Base-by-base conservation (phyloP, 345 rosid species). In the Erysimum cheiranthoides region DNA sequence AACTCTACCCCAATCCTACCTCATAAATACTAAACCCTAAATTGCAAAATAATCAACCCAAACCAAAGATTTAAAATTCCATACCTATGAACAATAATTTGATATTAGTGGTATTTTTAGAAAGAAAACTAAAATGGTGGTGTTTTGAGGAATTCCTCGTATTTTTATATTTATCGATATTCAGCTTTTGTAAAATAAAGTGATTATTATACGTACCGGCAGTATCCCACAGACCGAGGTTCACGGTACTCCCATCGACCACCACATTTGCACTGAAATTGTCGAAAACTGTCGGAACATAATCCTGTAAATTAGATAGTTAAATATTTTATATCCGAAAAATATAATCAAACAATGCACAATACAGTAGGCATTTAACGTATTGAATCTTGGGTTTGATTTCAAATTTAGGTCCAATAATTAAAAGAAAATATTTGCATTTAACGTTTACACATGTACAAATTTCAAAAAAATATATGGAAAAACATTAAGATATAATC, bases 251-350 rank as follows among this genome's bases (percentile, higher is more conserved):
- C 13, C 96, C 96, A 84, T 93, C 94, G 51, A 86, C 98, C 73
- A 84, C 74, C 54, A 90, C 94, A 80, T 93, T 93, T n/a, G 98
- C 96, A 79, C 96, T 93, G 78, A 93, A 93, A 78, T 93, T 90
- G 76, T 93, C 98, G 82, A 93, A 93, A 18, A 88, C 93, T 53
- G 93, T 88, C 2, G 93, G 93, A 56, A 88, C 90, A 80, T 88
- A 85, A 76, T 86, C 93, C 87, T 86, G 79, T 80, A 59, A 25
- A 35, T 51, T 54, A 17, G 14, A 42, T 38, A 21, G 17, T 61
- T 38, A 51, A 61, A 30, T 40, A 34, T 12, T 18, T 49, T 10
- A 36, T 49, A 60, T 49, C 18, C 1, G 0, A 45, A 70, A 43
- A 4, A 4, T 6, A 68, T 13, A 32, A 36, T 3, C 3, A 50